Conservation (phyloP, 805 yeast species). For the Nakazawaea anatomiae region DNA sequence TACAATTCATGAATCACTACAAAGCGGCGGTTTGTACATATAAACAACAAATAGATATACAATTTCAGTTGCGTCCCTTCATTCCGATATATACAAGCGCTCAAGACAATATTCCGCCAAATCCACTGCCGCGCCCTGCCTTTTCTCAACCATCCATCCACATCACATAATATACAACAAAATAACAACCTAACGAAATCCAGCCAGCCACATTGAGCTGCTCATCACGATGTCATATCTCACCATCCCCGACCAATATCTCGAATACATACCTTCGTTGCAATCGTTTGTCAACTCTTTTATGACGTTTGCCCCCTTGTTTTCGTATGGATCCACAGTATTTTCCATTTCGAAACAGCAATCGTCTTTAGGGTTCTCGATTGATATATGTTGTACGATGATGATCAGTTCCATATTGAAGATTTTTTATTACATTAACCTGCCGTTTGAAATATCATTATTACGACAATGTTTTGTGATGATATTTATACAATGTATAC, state of each 20-base stretch:
- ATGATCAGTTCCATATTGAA: conserved; percentile 67
- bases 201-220: neutral
- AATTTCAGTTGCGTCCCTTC: no score
- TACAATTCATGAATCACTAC: no score
- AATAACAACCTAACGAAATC: no score
- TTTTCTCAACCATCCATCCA: no score
- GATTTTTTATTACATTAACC: conserved; percentile 69
- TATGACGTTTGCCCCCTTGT: conserved; percentile 75
- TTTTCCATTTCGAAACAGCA: conserved; percentile 56
- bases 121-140: no score
- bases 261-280: conserved; percentile 24
- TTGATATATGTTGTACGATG: conserved; percentile 94
- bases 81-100: no score
- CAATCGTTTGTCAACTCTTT: conserved; percentile 56
- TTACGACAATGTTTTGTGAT: conserved; percentile 77
- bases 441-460: conserved; percentile 77
- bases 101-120: no score
- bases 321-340: conserved; percentile 84
- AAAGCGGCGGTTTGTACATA: no score
- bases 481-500: conserved; percentile 69
- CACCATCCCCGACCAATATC: conserved; percentile 9
- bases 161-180: no score
- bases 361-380: conserved; percentile 74
- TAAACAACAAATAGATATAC: no score
- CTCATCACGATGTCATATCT: conserved; percentile 5